Base-by-base conservation (phyloP, 345 rosid species). In the Corchorus olitorius region DNA sequence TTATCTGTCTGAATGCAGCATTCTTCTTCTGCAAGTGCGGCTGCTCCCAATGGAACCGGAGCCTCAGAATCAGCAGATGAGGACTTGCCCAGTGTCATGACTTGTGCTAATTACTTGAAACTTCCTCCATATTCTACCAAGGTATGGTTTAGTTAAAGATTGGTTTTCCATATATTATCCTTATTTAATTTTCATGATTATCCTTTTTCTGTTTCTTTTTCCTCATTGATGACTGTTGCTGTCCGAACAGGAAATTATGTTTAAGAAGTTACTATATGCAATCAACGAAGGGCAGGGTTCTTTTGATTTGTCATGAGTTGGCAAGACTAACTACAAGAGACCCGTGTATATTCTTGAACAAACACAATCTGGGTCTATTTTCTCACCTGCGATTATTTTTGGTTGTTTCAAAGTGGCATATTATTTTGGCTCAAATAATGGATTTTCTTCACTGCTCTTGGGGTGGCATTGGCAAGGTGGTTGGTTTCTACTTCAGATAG, bases 231-330 rank as follows among this genome's bases (percentile, higher is more conserved):
- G 39, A 56, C 17, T 39, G 5, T 8, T 71, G 54, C 72, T 15
- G 37, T 76, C 63, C 55, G 62, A 81, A 84, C 97, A 97, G 99
- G 99, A 97, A 83, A 90, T 97, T 50, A 94, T 97, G 98, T 88
- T 80, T 88, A 91, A 90, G 93, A 97, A 97, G 66, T 83, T 97
- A 64, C 82, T 93, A 14, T 97, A 92, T 22, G 99, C 99, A 63
- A 94, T 97, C 85, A 89, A 65, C 45, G 99, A 97, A 87, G 99
- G 99, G 80, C 98, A 94, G 82, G 99, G 98, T 71, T 97, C 99
- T 54, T 97, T 94, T 64, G 99, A 97, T 83, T 80, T 97, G 77
- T 97, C 99, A 41, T 97, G 87, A 90, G 84, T 74, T 75, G 7
- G 72, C 17, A 33, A 77, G 84, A 67, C 83, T 70, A 78, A 81